Base-by-base conservation (phyloP, 768 basidiomycete genomes). In the Leccinum subtestaceum region DNA sequence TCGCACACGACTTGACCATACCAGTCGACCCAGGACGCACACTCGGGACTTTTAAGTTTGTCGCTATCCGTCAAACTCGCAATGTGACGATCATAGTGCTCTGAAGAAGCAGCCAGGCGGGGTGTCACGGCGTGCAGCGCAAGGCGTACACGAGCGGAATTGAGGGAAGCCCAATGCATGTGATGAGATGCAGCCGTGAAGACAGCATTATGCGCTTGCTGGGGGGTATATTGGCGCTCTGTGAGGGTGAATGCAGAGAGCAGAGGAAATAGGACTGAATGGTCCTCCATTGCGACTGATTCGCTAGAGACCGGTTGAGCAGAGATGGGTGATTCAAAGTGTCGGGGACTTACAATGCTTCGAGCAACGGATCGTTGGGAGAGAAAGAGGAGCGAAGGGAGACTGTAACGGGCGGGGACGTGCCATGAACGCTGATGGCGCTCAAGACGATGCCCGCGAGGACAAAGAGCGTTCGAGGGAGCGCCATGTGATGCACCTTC, bases 21-120 rank as follows among this genome's bases (percentile, higher is more conserved):
- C 91, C 89, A 92, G 57, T 90, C 90, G 11, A 91, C 87, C 91
- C 88, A 94, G 12, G 87, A 87, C 2, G 80, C 85, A 65, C 87
- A 89, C 12, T 72, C 63, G 12, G 61, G 55, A 15, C 17, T 56
- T 15, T 38, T 23, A 34, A 69, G 74, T 68, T 63, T 73, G 61
- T 73, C 67, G 43, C 29, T 61, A 31, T 67, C 62, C 10, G 56
- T 15, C 60, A 56, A 65, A 64, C 50, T 59, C 52, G 63, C 75
- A 68, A 55, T 74, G 67, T 63, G 77, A 70, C 52, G 71, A 64
- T 63, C 70, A 65, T 93, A 95, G 69, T 86, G 85, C 53, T 88
- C 81, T 69, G 89, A 93, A 67, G 88, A 90, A 0, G 95, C 94
- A 59, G 93, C 86, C 27, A 98, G 81, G 66, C 85, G 88, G 0